These are phyloP conservation scores for Chaetomiaceae sp. DNA, from an alignment of 2,329 filamentous ascomycete genomes.

Conservation along the genomic window DNA sequence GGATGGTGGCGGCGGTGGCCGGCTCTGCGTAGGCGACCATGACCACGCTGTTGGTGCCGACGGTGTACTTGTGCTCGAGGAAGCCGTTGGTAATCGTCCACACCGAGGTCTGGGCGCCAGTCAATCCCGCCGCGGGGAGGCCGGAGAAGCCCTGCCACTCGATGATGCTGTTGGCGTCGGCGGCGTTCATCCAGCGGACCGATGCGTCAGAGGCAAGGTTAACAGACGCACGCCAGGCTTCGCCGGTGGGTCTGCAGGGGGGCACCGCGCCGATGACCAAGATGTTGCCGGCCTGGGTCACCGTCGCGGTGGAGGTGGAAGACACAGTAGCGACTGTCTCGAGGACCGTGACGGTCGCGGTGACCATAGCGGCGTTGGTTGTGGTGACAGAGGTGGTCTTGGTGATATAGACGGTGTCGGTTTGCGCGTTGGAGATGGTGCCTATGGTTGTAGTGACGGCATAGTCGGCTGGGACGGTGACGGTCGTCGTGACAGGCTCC, in stretches of 20 bases:
- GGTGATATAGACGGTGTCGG: constrained; percentile 5
- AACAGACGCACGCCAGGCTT: background rate
- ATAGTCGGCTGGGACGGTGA: background rate
- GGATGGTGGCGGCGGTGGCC: background rate
- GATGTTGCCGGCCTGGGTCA: constrained; percentile 4
- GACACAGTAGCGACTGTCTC: constrained; percentile 3
- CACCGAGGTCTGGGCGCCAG: background rate
- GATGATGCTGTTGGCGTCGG: background rate
- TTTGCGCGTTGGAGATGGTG: constrained; percentile 4
- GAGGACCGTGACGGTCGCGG: background rate
- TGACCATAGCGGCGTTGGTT: background rate
- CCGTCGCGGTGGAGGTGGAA: background rate
- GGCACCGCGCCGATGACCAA: constrained; percentile 2
- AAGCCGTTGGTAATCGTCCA: constrained; percentile 4
- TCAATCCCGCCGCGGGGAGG: too few relatives aligned
- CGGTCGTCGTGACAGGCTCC: background rate
- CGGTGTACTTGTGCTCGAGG: background rate
- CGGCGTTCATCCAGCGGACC: background rate
- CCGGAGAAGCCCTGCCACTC: constrained; percentile 6
- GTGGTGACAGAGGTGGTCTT: background rate
- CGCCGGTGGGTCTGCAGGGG: background rate
- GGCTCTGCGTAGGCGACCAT: background rate
- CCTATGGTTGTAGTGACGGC: background rate
- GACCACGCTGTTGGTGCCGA: background rate
- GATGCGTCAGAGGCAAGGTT: background rate